Conservation (phyloP, 305 asterid species). For the Fraxinus floribunda region DNA sequence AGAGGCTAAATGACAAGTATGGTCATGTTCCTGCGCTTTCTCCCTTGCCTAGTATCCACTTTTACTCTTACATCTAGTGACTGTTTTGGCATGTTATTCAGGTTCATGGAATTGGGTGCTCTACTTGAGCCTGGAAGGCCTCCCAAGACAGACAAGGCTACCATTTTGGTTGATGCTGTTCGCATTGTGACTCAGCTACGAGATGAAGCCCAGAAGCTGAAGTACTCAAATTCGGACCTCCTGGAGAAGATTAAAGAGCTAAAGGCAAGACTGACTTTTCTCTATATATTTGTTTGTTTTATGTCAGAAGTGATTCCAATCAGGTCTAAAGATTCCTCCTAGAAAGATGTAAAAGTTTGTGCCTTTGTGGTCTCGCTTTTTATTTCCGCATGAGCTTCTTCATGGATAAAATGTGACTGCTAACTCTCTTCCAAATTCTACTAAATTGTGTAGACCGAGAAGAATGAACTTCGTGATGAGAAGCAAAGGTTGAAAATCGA, state of each 20-base stretch:
- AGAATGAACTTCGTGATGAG: conserved; percentile 93
- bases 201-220: conserved; percentile 78
- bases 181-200: conserved; percentile 80
- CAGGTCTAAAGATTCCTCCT: not conserved
- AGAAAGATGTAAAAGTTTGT: not conserved
- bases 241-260: conserved; percentile 86
- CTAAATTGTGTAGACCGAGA: conserved; percentile 54
- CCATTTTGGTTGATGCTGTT: conserved; percentile 82
- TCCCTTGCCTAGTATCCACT: not conserved
- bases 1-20: conserved; percentile 87
- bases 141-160: conserved; percentile 85
- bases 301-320: not conserved
- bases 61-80: conserved; percentile 13
- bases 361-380: not conserved
- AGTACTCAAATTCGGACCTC: conserved; percentile 66
- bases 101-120: conserved; percentile 83
- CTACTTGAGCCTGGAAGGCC: conserved; percentile 94
- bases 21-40: conserved; percentile 14
- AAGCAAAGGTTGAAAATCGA: conserved; percentile 86
- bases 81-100: conserved; percentile 23
- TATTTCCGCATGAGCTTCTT: not conserved
- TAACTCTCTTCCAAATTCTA: not conserved
- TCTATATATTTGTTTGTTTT: not conserved
- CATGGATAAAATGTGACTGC: not conserved
- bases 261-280: conserved; percentile 47